Percentiles rank a stretch among this genome's conserved stretches.
These are phyloP conservation scores for Colletotrichum shisoi DNA, from an alignment of 2,329 filamentous ascomycete genomes.

Conservation along the genomic window DNA sequence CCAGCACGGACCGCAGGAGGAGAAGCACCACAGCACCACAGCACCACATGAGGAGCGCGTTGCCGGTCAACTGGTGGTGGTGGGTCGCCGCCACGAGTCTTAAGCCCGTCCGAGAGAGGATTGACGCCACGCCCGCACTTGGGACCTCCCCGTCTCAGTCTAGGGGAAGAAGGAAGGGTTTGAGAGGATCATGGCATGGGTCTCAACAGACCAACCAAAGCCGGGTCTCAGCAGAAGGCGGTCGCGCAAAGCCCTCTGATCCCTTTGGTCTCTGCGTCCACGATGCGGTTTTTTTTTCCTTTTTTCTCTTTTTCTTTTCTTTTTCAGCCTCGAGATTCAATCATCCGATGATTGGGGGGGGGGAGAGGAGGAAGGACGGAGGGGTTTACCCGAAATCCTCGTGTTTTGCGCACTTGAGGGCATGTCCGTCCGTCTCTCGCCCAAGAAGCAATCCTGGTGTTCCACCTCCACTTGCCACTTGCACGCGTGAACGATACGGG, in stretches of 20 bases:
- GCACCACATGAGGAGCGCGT: conserved; percentile 14
- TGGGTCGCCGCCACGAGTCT: conserved; percentile 30
- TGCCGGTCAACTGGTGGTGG: conserved; percentile 21
- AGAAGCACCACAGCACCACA: not conserved
- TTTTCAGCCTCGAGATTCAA: not conserved
- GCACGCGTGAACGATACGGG: too few species aligned
- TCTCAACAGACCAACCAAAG: too few species aligned
- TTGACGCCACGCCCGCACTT: conserved; percentile 21
- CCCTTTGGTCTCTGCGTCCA: too few species aligned
- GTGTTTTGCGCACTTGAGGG: conserved; percentile 4
- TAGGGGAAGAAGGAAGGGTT: not conserved
- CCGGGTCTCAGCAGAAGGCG: conserved; percentile 1
- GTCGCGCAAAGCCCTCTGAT: too few species aligned
- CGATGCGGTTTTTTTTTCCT: not conserved
- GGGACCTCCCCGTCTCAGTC: conserved; percentile 4
- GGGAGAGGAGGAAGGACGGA: not conserved
- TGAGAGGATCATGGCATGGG: too few species aligned
- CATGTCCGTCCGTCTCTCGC: too few species aligned
- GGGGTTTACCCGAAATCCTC: not conserved
- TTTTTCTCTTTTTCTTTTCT: too few species aligned
- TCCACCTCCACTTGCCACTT: too few species aligned
- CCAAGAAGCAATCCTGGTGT: too few species aligned
- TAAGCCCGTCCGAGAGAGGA: conserved; percentile 21
- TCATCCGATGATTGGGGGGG: conserved; percentile 16
- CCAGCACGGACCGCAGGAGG: conserved; percentile 27